Base-by-base conservation (phyloP, 306 rosid genomes). In the Quercus mongolica region DNA sequence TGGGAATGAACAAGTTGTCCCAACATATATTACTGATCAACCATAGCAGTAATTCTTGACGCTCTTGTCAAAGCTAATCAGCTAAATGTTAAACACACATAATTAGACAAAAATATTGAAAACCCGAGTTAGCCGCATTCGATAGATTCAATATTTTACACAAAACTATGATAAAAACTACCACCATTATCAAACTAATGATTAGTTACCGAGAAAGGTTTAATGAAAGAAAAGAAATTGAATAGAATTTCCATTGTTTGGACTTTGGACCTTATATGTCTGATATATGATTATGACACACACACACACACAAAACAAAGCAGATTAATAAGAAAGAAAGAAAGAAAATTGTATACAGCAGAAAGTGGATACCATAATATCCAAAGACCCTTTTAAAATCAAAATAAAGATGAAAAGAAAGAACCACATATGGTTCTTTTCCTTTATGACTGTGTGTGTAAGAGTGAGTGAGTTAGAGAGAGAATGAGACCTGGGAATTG, bases 401-500 rank as follows among this genome's bases (percentile, higher is more conserved):
- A 59, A 58, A 20, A 23, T 30, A 20, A 58, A 58, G 13, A n/a
- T 30, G 77, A 9, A 41, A 41, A 51, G 76, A 30, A 74, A 58
- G 19, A 15, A 25, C 26, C 55, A 6, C 46, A 12, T 12, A 49
- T 12, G 41, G 20, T 23, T 49, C 30, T 25, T 6, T 56, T 49
- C 54, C 54, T 49, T 49, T 49, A 49, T 49, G 54, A 49, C 14
- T 12, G 17, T 49, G 54, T 46, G 54, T 49, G 17, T 49, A 13
- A 10, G 54, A 49, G 5, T 49, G 17, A 12, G 54, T 49, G 17
- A 49, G 54, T 4, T 3, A 23, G 6, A 10, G 56, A 55, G 21
- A 13, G 20, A 78, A 21, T 13, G 49, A 35, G 28, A 83, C 86
- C 81, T 10, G 81, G 56, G 52, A 56, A 76, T 17, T 69, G 49